Conservation (phyloP, 2,329 filamentous ascomycete genomes). For the Xylariales sp. region DNA sequence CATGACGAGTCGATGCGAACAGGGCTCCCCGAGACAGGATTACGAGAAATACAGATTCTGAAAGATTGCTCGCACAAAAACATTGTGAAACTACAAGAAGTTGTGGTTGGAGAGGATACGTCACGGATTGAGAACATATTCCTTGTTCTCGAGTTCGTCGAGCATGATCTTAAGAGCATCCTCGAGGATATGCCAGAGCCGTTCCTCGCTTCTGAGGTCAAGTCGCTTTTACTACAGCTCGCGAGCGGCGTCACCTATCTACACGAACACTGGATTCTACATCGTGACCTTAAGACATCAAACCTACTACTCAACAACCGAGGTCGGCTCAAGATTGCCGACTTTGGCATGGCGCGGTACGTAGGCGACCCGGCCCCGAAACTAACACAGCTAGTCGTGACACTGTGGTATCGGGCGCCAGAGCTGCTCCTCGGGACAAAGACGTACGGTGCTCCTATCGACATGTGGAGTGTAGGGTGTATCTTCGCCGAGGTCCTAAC, state of each 20-base stretch:
- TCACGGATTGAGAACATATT: conserved; percentile 73
- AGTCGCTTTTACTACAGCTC: conserved; percentile 88
- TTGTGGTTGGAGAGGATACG: conserved; percentile 75
- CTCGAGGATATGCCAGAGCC: conserved; percentile 95
- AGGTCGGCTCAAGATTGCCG: conserved; percentile 92
- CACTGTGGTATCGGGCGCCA: conserved; percentile 94
- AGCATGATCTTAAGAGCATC: conserved; percentile 94
- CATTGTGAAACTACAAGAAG: conserved; percentile 83
- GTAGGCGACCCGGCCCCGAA: conserved; percentile 81
- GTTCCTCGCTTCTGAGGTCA: conserved; percentile 91
- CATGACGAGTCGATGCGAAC: conserved; percentile 59
- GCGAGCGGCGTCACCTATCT: conserved; percentile 84
- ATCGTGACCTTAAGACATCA: conserved; percentile 92
- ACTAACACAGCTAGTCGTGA: conserved; percentile 93
- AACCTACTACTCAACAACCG: conserved; percentile 96
- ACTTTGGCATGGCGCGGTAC: conserved; percentile 98
- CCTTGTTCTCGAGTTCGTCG: conserved; percentile 96
- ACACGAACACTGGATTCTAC: conserved; percentile 89
- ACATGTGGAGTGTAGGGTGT: conserved; percentile 97
- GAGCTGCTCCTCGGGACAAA: conserved; percentile 87
- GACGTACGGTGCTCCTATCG: conserved; percentile 80
- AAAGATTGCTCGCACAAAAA: conserved; percentile 83
- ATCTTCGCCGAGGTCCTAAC: conserved; percentile 93
- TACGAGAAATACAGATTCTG: conserved; percentile 93
- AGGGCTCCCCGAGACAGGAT: conserved; percentile 89